Percentiles rank a stretch among this genome's conserved stretches.
Evolutionary conservation across 495 filamentous ascomycete species (phyloP).

Genomic region (Lophium mytilinum): DNA sequence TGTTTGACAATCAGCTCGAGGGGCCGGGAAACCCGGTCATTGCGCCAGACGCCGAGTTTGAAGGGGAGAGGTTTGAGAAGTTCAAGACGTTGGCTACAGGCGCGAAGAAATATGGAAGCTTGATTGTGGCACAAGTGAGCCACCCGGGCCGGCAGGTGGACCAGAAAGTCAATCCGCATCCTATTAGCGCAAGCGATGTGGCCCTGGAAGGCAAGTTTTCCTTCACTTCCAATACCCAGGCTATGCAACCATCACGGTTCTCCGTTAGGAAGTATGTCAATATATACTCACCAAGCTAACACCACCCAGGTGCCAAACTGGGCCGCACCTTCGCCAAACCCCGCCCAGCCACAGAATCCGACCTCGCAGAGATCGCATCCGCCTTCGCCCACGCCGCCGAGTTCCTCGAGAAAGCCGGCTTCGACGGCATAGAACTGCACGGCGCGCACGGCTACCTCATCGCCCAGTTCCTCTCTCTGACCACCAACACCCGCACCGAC

Average conservation of each 20-base stretch:
- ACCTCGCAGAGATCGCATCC: conserved; percentile 43
- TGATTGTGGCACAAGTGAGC: conserved; percentile 52
- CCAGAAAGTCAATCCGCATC: conserved; percentile 43
- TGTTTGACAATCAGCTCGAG: conserved; percentile 52
- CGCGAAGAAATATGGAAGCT: conserved; percentile 45
- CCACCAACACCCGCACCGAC: conserved; percentile 54
- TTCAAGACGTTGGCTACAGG: conserved; percentile 45
- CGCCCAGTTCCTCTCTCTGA: conserved; percentile 54
- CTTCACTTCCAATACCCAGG: background rate
- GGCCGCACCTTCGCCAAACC: conserved; percentile 45
- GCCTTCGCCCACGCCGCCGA: conserved; percentile 50
- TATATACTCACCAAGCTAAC: too few species aligned
- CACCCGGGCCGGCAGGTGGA: conserved; percentile 55
- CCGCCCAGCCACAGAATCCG: conserved; percentile 40
- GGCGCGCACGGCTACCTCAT: conserved; percentile 58
- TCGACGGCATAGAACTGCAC: conserved; percentile 52
- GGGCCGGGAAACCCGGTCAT: conserved; percentile 52
- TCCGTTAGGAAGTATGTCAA: too few species aligned
- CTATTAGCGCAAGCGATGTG: conserved; percentile 54
- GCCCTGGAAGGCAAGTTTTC: conserved; percentile 36
- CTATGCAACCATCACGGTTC: too few species aligned
- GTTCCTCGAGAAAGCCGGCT: conserved; percentile 50
- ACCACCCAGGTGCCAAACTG: conserved; percentile 28
- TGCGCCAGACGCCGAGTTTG: conserved; percentile 37
- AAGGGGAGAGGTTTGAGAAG: conserved; percentile 49